Percentiles rank a stretch among this genome's conserved stretches.
Evolutionary conservation across 179 eudicot species (phyloP).

Genomic region (Beta corolliflora): DNA sequence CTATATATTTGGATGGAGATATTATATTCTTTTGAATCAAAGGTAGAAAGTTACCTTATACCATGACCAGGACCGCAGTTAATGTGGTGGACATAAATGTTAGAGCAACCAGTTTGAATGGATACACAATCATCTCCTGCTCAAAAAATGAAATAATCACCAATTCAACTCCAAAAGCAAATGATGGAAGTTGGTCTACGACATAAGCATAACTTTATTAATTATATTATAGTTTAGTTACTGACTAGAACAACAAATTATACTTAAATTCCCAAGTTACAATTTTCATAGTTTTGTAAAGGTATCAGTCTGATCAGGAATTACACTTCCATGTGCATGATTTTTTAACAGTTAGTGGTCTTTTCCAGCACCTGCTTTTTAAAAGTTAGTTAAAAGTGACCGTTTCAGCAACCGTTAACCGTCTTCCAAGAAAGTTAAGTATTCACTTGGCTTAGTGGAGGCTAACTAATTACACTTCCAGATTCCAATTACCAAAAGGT

Average conservation of each 20-base stretch:
- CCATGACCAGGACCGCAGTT: conserved; percentile 96
- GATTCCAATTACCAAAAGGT: background rate
- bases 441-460: conserved; percentile 10
- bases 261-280: conserved; percentile 5
- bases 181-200: conserved; percentile 7
- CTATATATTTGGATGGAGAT: background rate
- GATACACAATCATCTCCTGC: conserved; percentile 98
- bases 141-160: background rate
- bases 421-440: conserved; percentile 29
- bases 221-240: too few relatives aligned
- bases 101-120: conserved; percentile 89
- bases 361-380: conserved; percentile 33
- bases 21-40: too few relatives aligned
- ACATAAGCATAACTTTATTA: background rate
- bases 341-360: conserved; percentile 29
- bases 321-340: conserved; percentile 8
- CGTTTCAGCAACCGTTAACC: conserved; percentile 37
- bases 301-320: conserved; percentile 14
- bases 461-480: background rate
- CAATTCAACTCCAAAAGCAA: background rate
- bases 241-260: background rate
- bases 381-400: conserved; percentile 46
- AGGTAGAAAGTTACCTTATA: conserved; percentile 52
- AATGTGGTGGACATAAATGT: conserved; percentile 68
- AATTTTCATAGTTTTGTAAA: background rate